Base-by-base conservation (phyloP, 176 grass and related monocot species). In the Bolboschoenus planiculmis region DNA sequence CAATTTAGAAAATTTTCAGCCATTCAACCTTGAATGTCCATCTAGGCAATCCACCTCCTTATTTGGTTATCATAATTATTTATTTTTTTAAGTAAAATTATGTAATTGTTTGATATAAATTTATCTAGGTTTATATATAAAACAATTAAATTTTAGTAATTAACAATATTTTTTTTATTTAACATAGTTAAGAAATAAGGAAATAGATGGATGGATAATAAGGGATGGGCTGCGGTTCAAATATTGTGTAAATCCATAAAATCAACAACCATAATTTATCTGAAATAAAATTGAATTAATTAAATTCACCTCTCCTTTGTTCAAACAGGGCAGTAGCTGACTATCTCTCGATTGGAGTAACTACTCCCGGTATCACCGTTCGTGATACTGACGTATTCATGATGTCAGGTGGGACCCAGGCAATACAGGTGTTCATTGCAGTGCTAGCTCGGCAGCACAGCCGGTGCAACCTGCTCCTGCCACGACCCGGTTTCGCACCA, bases 401-500 rank as follows among this genome's bases (percentile, higher is more conserved):
- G 84, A 95, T 85, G 42, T 89, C 67, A 1, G 96, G 96, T 0
- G 92, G 96, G 33, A 89, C 79, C 0, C 91, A 94, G 56, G 92
- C 92, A 2, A 91, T 99, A 85, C 83, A 92, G 0, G 84, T 73
- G 1, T 88, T 85, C 84, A 39, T 86, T 30, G 92, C 86, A 6
- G 93, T 99, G 73, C 87, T 99, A 89, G 90, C 7, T 83, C 90
- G 14, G 81, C 89, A 23, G 82, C 88, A 18, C 65, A 84, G 21
- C 62, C 80, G 44, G 80, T 66, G 20, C 60, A 90, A 93, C 80
- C 39, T 99, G 21, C 92, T 99, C 3, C 87, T 99, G n/a, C 96
- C 96, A 0, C 84, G 87, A 2, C 96, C 92, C 0, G 92, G 96
- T 42, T 99, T 99, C 54, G 39, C 92, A 2, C 92, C 90, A 0